Evolutionary conservation across 164 flowering plant genomes (phyloP).

Genomic region (Vitis vinifera): ASM3070453v1 NC_081812.1:17118501-17119000

Average conservation of each 20-base stretch:
- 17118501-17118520: slow-evolving; percentile 14
- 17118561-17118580: slow-evolving; percentile 24
- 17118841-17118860: neutral
- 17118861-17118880: neutral
- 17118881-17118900: neutral
- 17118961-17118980: too few species aligned
- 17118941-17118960: too few species aligned
- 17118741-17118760: neutral
- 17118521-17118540: neutral
- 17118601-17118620: neutral
- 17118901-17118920: neutral
- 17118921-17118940: neutral
- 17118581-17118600: slow-evolving; percentile 16
- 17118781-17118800: neutral
- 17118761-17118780: slow-evolving; percentile 1
- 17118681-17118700: too few species aligned
- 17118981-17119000: too few species aligned
- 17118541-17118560: slow-evolving; percentile 20
- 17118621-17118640: neutral
- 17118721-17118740: too few species aligned
- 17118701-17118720: neutral
- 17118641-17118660: neutral
- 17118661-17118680: neutral
- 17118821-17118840: neutral
- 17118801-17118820: neutral